Conservation (phyloP, 306 rosid species). For the Prunus mongolica region DNA sequence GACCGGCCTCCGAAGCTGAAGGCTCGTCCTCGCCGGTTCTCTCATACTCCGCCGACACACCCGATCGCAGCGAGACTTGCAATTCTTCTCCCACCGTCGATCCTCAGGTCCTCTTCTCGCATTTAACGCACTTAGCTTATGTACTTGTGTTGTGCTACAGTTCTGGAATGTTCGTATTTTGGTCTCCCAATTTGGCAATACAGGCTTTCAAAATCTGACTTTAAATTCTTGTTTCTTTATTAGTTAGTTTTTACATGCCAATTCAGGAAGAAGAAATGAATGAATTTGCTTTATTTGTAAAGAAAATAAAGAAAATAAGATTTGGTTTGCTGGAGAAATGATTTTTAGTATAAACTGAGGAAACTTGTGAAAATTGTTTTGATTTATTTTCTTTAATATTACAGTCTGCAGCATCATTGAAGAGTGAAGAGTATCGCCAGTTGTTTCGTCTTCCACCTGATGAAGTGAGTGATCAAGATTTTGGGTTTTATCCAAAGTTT, state of each 20-base stretch:
- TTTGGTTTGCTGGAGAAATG: not conserved
- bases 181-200: not conserved
- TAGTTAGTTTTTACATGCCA: not conserved
- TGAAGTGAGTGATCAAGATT: conserved; percentile 59
- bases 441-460: conserved; percentile 87
- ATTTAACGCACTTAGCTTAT: not conserved
- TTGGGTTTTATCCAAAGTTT: not conserved
- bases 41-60: conserved; percentile 21
- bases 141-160: not conserved
- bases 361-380: not conserved
- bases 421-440: conserved; percentile 93
- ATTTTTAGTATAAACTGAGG: not conserved
- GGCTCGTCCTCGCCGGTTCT: conserved; percentile 17
- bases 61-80: conserved; percentile 44
- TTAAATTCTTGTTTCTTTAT: not conserved
- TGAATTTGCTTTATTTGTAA: not conserved
- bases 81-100: conserved; percentile 49
- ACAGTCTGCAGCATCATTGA: conserved; percentile 47
- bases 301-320: not conserved
- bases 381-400: conserved; percentile 14
- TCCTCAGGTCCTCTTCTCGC: conserved; percentile 36
- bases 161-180: conserved; percentile 1
- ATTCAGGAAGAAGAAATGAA: not conserved
- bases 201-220: not conserved
- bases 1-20: conserved; percentile 20